phyloP scores from a whole-genome alignment of 192 early-diverging fungal genomes.

The Linderina pennispora region DNA sequence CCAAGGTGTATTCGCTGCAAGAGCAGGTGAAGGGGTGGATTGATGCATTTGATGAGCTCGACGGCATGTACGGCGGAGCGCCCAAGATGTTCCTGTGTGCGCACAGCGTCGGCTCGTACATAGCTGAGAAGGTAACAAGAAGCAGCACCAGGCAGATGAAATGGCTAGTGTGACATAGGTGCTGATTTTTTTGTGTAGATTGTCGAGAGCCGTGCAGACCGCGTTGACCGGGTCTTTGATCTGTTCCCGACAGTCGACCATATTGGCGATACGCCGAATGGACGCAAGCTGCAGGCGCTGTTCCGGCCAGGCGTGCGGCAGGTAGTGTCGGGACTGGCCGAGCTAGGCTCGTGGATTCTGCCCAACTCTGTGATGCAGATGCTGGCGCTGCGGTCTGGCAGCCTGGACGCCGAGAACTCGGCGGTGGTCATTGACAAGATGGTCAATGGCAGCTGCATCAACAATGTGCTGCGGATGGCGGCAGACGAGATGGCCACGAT shows the following conservation, averaged over 20 bases:
- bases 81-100: conserved; percentile 18
- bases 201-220: conserved; percentile 53
- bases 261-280: conserved; percentile 73
- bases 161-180: conserved; percentile 17
- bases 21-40: conserved; percentile 30
- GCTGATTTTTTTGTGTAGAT: too few relatives aligned
- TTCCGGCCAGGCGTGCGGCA: conserved; percentile 27
- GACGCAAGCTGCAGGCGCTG: conserved; percentile 47
- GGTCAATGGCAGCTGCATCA: conserved; percentile 54
- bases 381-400: conserved; percentile 10
- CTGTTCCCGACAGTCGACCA: conserved; percentile 79
- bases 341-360: conserved; percentile 31
- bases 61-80: conserved; percentile 3
- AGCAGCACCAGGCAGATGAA: neutral
- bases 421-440: conserved; percentile 59
- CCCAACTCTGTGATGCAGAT: conserved; percentile 13
- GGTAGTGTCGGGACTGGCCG: conserved; percentile 19
- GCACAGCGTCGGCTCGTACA: conserved; percentile 36
- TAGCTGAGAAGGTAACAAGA: conserved; percentile 16
- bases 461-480: conserved; percentile 66
- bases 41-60: conserved; percentile 31
- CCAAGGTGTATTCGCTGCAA: conserved; percentile 12
- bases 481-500: conserved; percentile 69
- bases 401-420: conserved; percentile 40
- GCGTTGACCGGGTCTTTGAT: conserved; percentile 56